Evolutionary conservation across 2,329 filamentous ascomycete species (phyloP).

Genomic region (Arthroderma uncinatum): DNA sequence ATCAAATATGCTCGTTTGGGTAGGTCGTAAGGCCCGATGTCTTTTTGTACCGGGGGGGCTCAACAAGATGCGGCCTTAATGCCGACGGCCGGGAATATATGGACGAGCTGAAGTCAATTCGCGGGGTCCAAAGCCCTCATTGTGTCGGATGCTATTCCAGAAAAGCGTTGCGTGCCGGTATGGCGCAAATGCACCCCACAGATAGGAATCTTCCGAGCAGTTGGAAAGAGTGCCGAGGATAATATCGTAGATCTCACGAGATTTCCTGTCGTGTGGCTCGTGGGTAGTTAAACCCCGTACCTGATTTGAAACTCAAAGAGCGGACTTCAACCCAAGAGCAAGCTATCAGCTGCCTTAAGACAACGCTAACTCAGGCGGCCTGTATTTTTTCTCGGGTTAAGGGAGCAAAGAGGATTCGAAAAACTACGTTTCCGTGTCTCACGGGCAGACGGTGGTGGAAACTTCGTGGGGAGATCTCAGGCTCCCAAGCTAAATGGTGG

Average conservation of each 20-base stretch:
- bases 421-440: not conserved
- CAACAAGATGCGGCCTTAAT: not conserved
- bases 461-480: not conserved
- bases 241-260: conserved; percentile 5
- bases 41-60: not conserved
- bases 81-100: conserved; percentile 1
- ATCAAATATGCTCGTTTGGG: not conserved
- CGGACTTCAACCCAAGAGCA: not conserved
- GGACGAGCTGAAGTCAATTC: conserved; percentile 3
- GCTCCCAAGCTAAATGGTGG: not conserved
- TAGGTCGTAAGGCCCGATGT: not conserved
- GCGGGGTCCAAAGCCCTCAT: conserved; percentile 4
- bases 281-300: not conserved
- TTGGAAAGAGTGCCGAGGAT: conserved; percentile 4
- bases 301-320: conserved; percentile 3
- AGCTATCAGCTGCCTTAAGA: not conserved
- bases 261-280: conserved; percentile 1
- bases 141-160: not conserved
- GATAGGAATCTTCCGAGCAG: not conserved
- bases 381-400: not conserved
- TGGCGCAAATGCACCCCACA: conserved; percentile 1
- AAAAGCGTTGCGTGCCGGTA: not conserved
- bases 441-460: not conserved
- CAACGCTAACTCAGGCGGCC: not conserved
- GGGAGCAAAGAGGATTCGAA: conserved; percentile 3